Conservation (phyloP, 306 rosid species). For the Amphicarpaea edgeworthii region DNA sequence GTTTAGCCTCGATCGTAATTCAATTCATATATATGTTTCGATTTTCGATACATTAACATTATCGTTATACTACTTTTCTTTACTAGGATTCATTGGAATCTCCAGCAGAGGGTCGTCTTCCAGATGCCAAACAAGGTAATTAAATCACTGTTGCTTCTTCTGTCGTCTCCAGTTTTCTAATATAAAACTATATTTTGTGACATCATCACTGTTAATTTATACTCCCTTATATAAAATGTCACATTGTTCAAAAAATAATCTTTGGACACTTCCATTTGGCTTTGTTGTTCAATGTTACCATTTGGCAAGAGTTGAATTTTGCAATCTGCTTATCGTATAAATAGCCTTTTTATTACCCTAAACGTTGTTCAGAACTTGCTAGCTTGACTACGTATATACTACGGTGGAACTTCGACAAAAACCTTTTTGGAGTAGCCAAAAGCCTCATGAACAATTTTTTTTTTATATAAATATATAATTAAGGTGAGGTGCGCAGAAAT, state of each 20-base stretch:
- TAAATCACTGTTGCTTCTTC: slow-evolving; percentile 14
- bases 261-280: not conserved
- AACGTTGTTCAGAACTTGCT: not conserved
- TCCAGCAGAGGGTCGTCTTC: slow-evolving; percentile 84
- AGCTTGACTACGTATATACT: not conserved
- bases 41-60: slow-evolving; percentile 9
- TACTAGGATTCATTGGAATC: slow-evolving; percentile 66
- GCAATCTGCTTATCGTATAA: not conserved
- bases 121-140: slow-evolving; percentile 79
- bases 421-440: not conserved
- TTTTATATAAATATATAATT: not conserved
- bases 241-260: not conserved
- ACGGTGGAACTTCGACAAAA: not conserved
- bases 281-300: too few species aligned
- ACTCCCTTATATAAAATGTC: not conserved
- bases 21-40: not conserved
- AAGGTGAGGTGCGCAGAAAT: not conserved
- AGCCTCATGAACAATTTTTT: not conserved
- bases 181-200: not conserved
- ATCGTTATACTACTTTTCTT: slow-evolving; percentile 20
- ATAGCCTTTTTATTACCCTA: not conserved
- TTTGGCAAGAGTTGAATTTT: slow-evolving; percentile 4
- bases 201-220: not conserved
- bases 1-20: not conserved
- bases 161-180: not conserved